Base-by-base conservation (phyloP, 139 green algal species). In the Micromonas pusilla region DNA sequence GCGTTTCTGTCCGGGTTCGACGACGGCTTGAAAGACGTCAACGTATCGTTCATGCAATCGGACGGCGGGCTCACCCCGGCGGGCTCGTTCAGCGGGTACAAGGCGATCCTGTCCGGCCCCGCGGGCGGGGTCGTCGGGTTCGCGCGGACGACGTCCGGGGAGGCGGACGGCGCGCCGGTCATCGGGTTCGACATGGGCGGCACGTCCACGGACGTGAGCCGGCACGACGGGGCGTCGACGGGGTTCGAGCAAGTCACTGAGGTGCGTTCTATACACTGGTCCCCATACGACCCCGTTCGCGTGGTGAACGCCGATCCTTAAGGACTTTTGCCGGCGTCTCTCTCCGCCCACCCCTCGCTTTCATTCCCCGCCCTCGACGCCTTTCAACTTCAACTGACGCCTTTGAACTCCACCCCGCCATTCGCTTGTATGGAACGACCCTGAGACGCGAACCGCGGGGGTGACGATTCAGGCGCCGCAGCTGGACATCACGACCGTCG, bases 111-210 rank as follows among this genome's bases (percentile, higher is more conserved):
- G 67, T 97, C 92, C 1, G 94, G 94, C 0, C 94, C 94, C 0
- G 94, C 87, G 32, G 87, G 87, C 87, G 81, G 94, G 4, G 81
- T 88, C 32, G 84, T 88, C n/a, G 83, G 93, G 0, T 97, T 94
- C 67, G 92, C 93, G 0, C 81, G 90, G 6, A 96, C 92, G 31
- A 97, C 92, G 0, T 72, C 77, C 28, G 94, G 88, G 87, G 78
- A 86, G 28, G 84, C 85, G 3, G 2, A 13, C 30, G 53, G 16
- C 2, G 21, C 1, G 20, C 88, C 97, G 83, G 83, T 96, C 13
- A 97, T 98, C 81, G 94, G 94, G 9, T 98, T 98, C 79, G 94
- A 98, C 83, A 98, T 98, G 94, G 94, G 94, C 25, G 94, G 90
- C 66, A 94, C 90, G 32, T 89, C 78, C 57, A 95, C 90, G 71